Base-by-base conservation (phyloP, 805 yeast genomes). In the Pichia gijzeniarum region DNA sequence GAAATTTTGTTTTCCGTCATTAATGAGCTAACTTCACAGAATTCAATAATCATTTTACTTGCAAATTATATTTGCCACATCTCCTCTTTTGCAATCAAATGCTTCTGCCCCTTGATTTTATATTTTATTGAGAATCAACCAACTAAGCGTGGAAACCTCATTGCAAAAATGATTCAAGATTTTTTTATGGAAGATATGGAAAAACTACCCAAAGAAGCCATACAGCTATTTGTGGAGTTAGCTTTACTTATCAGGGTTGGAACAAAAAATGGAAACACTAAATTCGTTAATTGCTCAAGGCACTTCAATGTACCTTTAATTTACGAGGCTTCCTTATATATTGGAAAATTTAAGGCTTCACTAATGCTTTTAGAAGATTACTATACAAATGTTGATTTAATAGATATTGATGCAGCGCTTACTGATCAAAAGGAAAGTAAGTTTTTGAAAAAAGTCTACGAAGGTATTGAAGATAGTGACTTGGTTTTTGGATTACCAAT, bases 401-500 rank as follows among this genome's bases (percentile, higher is more conserved):
- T 32, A 9, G 13, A 30, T 12, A 16, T 16, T 1, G 39, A 41
- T 1, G 20, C n/a, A 3, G 12, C 34, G 3, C 38, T 46, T 4
- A 28, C 22, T 20, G 20, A 38, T 4, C 18, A 35, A 4, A 40
- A 37, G 1, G 44, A 49, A 16, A 56, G 58, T 18, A 47, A 47
- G 2, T 18, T 42, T 36, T 44, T 69, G 20, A 44, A 62, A 3
- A 37, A 47, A 0, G 66, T 83, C 1, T 85, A 81, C 58, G 65
- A 68, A 5, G 57, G 70, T 0, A 65, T 88, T 3, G 78, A 74
- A 41, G 88, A 83, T 46, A 64, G 69, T 3, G 95, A 88, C 58
- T 61, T 85, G 34, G 58, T 76, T 5, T 71, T 72, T 52, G 95
- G 95, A 0, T 61, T 85, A 9, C 87, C 90, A 0, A 72, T 74